phyloP scores from a whole-genome alignment of 192 early-diverging fungal genomes.

The Helicostylum pulchrum region DNA sequence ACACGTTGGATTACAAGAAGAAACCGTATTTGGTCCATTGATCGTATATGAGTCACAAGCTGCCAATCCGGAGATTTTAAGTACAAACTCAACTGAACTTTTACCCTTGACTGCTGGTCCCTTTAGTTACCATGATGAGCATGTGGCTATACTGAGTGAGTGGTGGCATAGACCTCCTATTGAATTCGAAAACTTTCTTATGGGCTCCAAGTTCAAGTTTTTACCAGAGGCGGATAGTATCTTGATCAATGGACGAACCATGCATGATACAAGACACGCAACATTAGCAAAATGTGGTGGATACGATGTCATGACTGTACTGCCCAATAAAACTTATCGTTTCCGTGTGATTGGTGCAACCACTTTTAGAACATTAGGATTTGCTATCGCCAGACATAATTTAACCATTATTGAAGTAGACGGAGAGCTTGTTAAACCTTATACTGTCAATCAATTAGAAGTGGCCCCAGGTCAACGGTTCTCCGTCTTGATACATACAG shows the following conservation, averaged over 20 bases:
- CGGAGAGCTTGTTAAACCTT: constrained; percentile 42
- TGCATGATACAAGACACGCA: not conserved
- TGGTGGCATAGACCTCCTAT: constrained; percentile 45
- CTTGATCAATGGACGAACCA: constrained; percentile 44
- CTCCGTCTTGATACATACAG: constrained; percentile 42
- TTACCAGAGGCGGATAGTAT: constrained; percentile 41
- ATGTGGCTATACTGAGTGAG: constrained; percentile 27
- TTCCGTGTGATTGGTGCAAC: constrained; percentile 44
- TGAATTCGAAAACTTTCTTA: constrained; percentile 16
- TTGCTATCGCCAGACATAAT: constrained; percentile 48
- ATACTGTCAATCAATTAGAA: constrained; percentile 31
- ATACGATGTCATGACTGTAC: constrained; percentile 20
- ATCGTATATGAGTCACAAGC: constrained; percentile 22
- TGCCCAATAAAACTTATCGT: constrained; percentile 30
- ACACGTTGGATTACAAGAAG: constrained; percentile 29
- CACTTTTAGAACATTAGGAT: constrained; percentile 40
- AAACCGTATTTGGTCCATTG: constrained; percentile 15
- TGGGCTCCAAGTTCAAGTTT: constrained; percentile 8
- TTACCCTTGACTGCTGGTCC: not conserved
- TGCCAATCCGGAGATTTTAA: constrained; percentile 12
- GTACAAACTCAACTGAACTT: not conserved
- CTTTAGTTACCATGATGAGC: constrained; percentile 42
- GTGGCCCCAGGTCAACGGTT: constrained; percentile 48
- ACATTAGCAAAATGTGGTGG: constrained; percentile 13
- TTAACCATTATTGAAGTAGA: constrained; percentile 56